Evolutionary conservation across 163 green algal genomes (phyloP).

Genomic region (Chlorella variabilis): DNA sequence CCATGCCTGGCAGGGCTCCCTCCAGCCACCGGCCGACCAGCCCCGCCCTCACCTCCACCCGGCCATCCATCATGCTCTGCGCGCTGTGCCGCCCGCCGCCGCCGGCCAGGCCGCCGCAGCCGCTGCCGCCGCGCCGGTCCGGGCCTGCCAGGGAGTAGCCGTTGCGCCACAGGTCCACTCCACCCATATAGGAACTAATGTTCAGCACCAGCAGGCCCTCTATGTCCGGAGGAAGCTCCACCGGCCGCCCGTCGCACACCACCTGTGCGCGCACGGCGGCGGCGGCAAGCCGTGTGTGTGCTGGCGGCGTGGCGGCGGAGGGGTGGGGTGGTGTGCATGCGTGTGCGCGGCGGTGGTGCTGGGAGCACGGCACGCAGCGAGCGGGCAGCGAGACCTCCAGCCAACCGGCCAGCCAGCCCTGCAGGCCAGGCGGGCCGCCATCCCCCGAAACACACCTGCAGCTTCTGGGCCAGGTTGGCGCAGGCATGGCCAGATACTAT

Average conservation of each 20-base stretch:
- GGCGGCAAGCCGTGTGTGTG: too few species aligned
- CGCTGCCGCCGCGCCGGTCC: background rate
- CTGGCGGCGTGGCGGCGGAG: too few species aligned
- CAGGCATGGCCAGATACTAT: constrained; percentile 71
- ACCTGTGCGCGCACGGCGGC: constrained; percentile 46
- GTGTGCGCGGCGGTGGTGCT: too few species aligned
- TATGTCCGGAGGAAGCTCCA: constrained; percentile 66
- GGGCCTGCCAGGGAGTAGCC: constrained; percentile 17
- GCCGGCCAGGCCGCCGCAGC: background rate
- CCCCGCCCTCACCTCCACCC: constrained; percentile 40
- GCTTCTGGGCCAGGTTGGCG: constrained; percentile 16
- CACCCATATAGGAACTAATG: constrained; percentile 78
- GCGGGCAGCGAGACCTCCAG: too few species aligned
- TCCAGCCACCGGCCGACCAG: background rate
- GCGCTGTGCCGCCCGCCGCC: constrained; percentile 8
- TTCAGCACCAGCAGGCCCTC: constrained; percentile 78
- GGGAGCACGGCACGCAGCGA: too few species aligned
- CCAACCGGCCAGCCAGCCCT: too few species aligned
- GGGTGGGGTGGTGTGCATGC: too few species aligned
- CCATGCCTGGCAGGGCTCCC: too few species aligned
- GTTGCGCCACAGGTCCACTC: constrained; percentile 78
- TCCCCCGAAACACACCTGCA: constrained; percentile 2
- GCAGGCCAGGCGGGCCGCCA: too few species aligned
- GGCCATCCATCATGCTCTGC: constrained; percentile 56
- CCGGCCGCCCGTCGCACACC: constrained; percentile 62